Base-by-base conservation (phyloP, 2,329 filamentous ascomycete species). In the Sporothrix pseudoabietina region DNA sequence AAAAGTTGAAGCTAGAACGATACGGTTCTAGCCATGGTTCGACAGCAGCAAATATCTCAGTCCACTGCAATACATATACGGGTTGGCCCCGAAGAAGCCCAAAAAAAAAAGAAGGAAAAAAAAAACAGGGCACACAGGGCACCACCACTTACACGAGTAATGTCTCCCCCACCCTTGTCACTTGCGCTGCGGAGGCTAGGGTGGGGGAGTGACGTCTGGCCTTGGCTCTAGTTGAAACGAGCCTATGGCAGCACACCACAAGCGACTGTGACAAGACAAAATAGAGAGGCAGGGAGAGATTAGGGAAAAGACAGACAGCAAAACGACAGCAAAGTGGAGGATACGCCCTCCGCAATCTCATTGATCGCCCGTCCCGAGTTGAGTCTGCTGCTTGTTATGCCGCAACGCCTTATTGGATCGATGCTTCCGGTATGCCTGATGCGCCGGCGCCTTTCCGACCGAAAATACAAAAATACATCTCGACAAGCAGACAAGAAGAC, bases 401-500 rank as follows among this genome's bases (percentile, higher is more conserved):
- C 10, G 9, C 9, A 44, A 44, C 41, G 12, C 2, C 35, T 35
- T 35, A 26, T 26, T 47, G 63, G 63, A 49, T 47, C 63, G 14
- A 66, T 66, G 41, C 63, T 49, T 66, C 63, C 63, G 63, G 49
- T 66, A 32, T 66, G 22, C n/a, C 41, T 22, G 41, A 66, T 49
- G 9, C n/a, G 19, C 59, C 55, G 30, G 4, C 30, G 19, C 4
- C n/a, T 35, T 35, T 32, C 35, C 14, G 35, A 44, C 41, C 59
- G n/a, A 65, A 44, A 65, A 44, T 14, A 41, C n/a, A 26, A 65
- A 44, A 65, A 44, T 14, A 41, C n/a, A 26, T 44, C 14, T 49
- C 19, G 12, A 19, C 44, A 49, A 44, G 41, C 3, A 44, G 9
- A 35, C 35, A 35, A 35, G 35, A 35, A 35, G 35, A 35, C 35